Evolutionary conservation across 164 flowering plant genomes (phyloP), one percentile per base, ranked within the genome.

Genomic region (Cinnamomum micranthum): DNA sequence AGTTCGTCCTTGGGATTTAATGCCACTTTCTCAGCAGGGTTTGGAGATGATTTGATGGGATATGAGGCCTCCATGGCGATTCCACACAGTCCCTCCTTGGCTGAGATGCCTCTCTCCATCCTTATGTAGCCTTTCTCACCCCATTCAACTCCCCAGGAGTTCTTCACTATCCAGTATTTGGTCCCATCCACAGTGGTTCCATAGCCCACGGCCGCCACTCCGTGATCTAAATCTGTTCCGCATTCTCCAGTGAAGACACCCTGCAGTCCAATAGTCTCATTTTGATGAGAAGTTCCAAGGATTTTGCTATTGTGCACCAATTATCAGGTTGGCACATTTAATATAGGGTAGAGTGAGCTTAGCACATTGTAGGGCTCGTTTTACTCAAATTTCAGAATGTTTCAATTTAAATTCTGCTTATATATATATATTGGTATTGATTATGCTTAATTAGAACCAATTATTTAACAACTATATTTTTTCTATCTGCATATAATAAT

Each of bases 131-230:
- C 99, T 63, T 82, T 87, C 81, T 95, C 97, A 51, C 97, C 97
- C 99, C 99, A 92, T 71, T 85, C 90, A 50, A 86, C 41, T 59
- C 97, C 99, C 99, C 99, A 93, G 2, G 99, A 95, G 85, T 95
- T 95, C 86, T 79, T 93, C 84, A 95, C 94, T 14, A 85, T 90
- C 99, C 97, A 93, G 78, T 93, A 95, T 70, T 91, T 91, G 47
- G 92, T 91, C 15, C 97, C 95, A 77, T 91, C 95, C 0, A 80
- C 66, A 1, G 94, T 86, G 50, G 85, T 78, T 47, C 99, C 97
- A 67, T 95, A 95, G 0, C 99, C 99, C 35, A 95, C 95, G 15
- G 84, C 74, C 17, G 92, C 93, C 72, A 93, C 97, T 4, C 97
- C 97, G 70, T 95, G 97, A 69, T 95, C 81, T 33, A 95, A 87